Base-by-base conservation (phyloP, 75 land plant species). In the Picea glauca region DNA sequence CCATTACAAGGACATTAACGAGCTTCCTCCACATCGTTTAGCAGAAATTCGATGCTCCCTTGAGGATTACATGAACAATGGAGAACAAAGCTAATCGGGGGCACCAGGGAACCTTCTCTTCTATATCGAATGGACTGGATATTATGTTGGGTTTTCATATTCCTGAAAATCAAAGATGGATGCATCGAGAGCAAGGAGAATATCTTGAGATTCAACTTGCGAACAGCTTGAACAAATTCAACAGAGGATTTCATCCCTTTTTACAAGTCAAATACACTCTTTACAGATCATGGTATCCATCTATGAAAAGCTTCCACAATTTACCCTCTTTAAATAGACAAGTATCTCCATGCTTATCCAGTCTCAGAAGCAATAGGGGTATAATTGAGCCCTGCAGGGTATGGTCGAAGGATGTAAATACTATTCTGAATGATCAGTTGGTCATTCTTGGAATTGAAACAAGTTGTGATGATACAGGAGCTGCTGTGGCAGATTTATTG, bases 391-490 rank as follows among this genome's bases (percentile, higher is more conserved):
- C 43, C 43, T 40, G 43, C 43, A 40, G 43, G 43, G 4, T 40
- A 40, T 40, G 43, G 3, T 0, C 43, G 43, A 40, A 40, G 43
- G 43, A 40, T 40, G 43, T 4, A 40, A 40, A 40, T 0, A 4
- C 43, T 40, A 40, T 40, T 40, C 3, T 4, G 4, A 40, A 40
- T 40, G 43, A 74, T 23, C 58, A 56, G 8, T 3, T 92, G 75
- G 78, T 91, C 13, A 79, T 97, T 74, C 86, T 97, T n/a, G 98
- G 98, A 13, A 94, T 97, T 57, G 99, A 97, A 76, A 97, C 99
- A 20, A 97, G 99, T 81, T 97, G 99, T 72, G 99, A 97, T 76
- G 98, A 97, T 77, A 97, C 99, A 13, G 98, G 91, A 15, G 99
- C 99, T 21, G 98, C 99, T 60, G 93, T 97, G 72, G 99, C 92